A percentile compares a stretch with the other conserved stretches of the same genome.
These are phyloP conservation scores for Solanum lignicaule DNA, from an alignment of 257 asterid species.

Conservation along the genomic window DNA sequence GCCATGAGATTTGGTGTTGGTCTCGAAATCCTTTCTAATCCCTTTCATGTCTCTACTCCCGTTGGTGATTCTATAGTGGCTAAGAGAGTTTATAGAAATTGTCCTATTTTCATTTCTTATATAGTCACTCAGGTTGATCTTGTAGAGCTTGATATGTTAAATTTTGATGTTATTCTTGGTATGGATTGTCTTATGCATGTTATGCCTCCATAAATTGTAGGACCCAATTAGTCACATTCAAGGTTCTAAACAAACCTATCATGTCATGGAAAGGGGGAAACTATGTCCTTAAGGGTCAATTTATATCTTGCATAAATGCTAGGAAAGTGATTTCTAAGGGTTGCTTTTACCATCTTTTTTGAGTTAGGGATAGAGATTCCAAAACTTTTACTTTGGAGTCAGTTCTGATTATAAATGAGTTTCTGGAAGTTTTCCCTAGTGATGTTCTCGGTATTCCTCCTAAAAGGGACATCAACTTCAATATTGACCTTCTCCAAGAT, in stretches of 20 bases:
- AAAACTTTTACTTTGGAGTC: neutral
- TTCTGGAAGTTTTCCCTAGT: no score
- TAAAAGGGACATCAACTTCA: neutral
- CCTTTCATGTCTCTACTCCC: neutral
- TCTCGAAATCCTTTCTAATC: no score
- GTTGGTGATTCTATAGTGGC: neutral
- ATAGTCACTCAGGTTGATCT: neutral
- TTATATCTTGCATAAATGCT: no score
- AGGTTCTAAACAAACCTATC: no score
- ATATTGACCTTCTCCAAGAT: neutral
- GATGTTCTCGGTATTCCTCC: neutral
- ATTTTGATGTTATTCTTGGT: neutral
- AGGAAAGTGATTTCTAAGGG: neutral
- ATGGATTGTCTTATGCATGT: neutral
- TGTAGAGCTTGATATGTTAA: neutral
- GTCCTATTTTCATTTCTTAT: neutral
- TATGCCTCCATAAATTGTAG: no score
- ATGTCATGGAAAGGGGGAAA: neutral
- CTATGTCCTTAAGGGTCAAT: neutral
- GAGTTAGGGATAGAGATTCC: neutral
- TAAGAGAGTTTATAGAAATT: no score
- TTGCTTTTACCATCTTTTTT: neutral
- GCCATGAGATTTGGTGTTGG: neutral
- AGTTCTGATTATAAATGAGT: neutral
- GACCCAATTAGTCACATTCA: no score